Conservation (phyloP, 169 alveolate species). For the Cryptosporidium canis region DNA sequence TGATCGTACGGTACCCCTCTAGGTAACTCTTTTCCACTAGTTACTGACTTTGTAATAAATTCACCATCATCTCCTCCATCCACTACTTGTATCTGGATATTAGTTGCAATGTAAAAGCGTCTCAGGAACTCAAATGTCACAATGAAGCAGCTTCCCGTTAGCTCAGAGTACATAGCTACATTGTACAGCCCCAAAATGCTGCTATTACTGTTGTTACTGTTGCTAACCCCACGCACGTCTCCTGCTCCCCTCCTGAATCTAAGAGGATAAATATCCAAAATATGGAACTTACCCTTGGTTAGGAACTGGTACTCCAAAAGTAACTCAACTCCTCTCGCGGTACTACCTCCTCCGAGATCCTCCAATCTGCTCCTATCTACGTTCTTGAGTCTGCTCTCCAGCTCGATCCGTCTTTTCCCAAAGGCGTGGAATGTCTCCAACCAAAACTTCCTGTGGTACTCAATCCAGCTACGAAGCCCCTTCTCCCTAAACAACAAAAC, state of each 20-base stretch:
- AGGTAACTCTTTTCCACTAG: slow-evolving; percentile 54
- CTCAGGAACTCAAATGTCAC: slow-evolving; percentile 45
- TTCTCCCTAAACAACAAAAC: slow-evolving; percentile 12
- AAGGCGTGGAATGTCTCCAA: not conserved
- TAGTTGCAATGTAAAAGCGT: slow-evolving; percentile 50
- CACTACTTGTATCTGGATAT: slow-evolving; percentile 6
- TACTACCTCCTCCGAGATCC: slow-evolving; percentile 17
- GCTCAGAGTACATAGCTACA: slow-evolving; percentile 41
- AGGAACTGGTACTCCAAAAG: slow-evolving; percentile 18
- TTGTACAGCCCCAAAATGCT: slow-evolving; percentile 17
- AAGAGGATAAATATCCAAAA: slow-evolving; percentile 54
- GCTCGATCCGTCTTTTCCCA: not conserved
- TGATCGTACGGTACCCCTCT: slow-evolving; percentile 62
- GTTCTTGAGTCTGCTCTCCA: not conserved
- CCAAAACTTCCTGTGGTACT: slow-evolving; percentile 39
- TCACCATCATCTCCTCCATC: slow-evolving; percentile 18
- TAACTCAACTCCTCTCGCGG: not conserved
- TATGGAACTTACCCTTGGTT: slow-evolving; percentile 17
- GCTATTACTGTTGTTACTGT: too few relatives aligned
- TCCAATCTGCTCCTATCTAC: not conserved
- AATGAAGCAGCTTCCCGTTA: not conserved
- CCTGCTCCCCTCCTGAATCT: not conserved
- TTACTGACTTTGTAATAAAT: slow-evolving; percentile 2
- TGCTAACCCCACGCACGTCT: not conserved
- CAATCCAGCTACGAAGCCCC: slow-evolving; percentile 25